phyloP scores from a whole-genome alignment of 2,329 filamentous ascomycete genomes.

The Fusarium sp. region DNA sequence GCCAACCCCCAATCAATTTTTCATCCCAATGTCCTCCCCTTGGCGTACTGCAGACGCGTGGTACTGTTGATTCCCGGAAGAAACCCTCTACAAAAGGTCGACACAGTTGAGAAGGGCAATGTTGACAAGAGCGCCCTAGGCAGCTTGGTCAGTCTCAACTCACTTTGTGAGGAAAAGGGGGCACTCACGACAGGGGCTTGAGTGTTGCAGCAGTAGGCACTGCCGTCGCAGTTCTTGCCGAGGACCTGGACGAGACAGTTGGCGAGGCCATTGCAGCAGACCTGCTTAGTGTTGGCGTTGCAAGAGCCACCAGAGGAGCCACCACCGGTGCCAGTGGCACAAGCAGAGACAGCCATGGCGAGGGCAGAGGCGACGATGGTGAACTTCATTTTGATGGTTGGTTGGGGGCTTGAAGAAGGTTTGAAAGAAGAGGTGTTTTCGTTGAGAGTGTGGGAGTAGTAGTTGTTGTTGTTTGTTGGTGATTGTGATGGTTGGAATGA shows the following conservation, averaged over 20 bases:
- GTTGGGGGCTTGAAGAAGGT: background rate
- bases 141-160: background rate
- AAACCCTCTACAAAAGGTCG: background rate
- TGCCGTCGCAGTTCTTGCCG: background rate
- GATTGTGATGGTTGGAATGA: background rate
- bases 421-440: background rate
- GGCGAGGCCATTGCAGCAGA: conserved; percentile 2
- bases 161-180: background rate
- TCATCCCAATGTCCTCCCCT: background rate
- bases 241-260: background rate
- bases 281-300: conserved; percentile 4
- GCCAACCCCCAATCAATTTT: background rate
- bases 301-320: background rate
- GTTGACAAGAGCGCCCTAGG: conserved; percentile 1
- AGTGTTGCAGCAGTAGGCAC: conserved; percentile 4
- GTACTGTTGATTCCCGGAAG: background rate
- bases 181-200: background rate
- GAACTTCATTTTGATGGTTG: background rate
- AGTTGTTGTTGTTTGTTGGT: background rate
- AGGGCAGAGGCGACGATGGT: background rate
- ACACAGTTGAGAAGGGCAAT: conserved; percentile 5
- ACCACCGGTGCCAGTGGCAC: background rate
- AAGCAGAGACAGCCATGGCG: background rate
- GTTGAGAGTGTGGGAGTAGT: background rate
- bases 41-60: background rate